phyloP scores from a whole-genome alignment of 176 grass and related monocot genomes.

The Thalia dealbata region DNA sequence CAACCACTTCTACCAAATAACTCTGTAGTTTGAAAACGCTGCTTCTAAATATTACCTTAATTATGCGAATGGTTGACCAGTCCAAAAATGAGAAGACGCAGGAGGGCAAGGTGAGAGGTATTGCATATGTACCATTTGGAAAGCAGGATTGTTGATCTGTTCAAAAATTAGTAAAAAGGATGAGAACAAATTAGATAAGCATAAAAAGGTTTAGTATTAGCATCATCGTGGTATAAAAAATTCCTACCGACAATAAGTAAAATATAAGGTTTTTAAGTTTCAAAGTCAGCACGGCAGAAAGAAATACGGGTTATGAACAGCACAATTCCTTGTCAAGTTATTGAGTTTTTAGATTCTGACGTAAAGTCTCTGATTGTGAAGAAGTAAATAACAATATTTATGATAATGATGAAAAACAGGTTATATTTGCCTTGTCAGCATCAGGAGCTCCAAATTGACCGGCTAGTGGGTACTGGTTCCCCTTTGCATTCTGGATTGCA shows the following conservation, averaged over 20 bases:
- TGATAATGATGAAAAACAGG: neutral
- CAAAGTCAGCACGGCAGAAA: neutral
- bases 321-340: neutral
- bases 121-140: constrained; percentile 21
- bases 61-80: constrained; percentile 39
- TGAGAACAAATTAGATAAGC: too few relatives aligned
- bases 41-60: constrained; percentile 40
- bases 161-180: constrained; percentile 24
- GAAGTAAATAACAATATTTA: neutral
- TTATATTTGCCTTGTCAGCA: neutral
- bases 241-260: neutral
- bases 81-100: constrained; percentile 45
- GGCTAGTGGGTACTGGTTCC: constrained; percentile 26
- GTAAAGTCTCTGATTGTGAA: neutral
- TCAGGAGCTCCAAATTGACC: constrained; percentile 38
- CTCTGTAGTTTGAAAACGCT: neutral
- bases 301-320: neutral
- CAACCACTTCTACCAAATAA: too few relatives aligned
- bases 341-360: too few relatives aligned
- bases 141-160: constrained; percentile 31
- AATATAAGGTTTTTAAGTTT: neutral
- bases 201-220: neutral
- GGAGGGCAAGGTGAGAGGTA: constrained; percentile 23
- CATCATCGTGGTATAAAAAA: neutral
- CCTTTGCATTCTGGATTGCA: constrained; percentile 29